Base-by-base conservation (phyloP, 768 basidiomycete species). In the Tulasnella sp. region DNA sequence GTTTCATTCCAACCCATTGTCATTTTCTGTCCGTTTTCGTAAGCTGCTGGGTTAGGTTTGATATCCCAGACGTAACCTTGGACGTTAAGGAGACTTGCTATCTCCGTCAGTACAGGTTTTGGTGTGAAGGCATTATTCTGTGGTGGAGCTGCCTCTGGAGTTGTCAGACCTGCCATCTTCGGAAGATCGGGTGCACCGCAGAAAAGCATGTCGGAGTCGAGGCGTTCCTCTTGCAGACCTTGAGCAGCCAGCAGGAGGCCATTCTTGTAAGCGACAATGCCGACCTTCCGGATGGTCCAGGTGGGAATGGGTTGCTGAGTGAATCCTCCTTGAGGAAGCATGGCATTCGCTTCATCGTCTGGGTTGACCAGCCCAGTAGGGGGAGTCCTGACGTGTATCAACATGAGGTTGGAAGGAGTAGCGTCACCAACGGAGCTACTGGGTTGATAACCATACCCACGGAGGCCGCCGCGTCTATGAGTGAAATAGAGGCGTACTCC, bases 61-160 rank as follows among this genome's bases (percentile, higher is more conserved):
- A 88, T 80, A 22, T 80, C 83, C 85, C 87, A 90, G 5, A 86
- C 86, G 56, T 79, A 69, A 1, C 90, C 90, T 12, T 81, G 79
- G 50, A 92, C 79, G 9, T 80, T 70, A n/a, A 91, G 66, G 22
- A 89, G 61, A 4, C 78, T 77, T 2, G 86, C 82, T 54, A 85
- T 76, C 58, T 93, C 90, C 8, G 78, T 78, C 40, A 90, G 67
- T 9, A 79, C 78, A 2, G 79, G 76, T 19, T 82, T 71, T 39
- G 72, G 70, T n/a, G n/a, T n/a, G n/a, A n/a, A n/a, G n/a, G n/a
- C n/a, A n/a, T n/a, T n/a, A n/a, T n/a, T n/a, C n/a, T n/a, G n/a
- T 6, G 67, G 57, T 8, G 43, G 45, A 12, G 41, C 15, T 28
- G 28, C 35, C 7, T 28, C 33, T 37, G 31, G 48, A 5, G 16